Evolutionary conservation across 2,329 filamentous ascomycete genomes (phyloP).

Genomic region (Xylariaceae sp.): DNA sequence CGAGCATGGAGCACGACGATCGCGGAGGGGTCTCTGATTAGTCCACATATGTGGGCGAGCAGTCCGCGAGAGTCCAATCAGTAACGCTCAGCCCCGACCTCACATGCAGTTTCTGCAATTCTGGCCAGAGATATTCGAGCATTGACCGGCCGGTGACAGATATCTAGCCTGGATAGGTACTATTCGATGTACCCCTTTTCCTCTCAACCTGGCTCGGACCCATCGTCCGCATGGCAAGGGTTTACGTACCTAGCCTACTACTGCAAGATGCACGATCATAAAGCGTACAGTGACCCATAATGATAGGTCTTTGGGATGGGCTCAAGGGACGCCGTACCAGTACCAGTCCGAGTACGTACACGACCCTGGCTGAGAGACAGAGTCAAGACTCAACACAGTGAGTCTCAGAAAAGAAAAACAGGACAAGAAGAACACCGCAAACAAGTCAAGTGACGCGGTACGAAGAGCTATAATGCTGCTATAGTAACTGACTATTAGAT

Average conservation of each 20-base stretch:
- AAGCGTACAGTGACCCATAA: conserved; percentile 1
- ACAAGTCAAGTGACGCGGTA: too few species aligned
- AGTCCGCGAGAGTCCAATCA: conserved; percentile 1
- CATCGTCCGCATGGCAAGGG: neutral
- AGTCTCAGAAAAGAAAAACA: too few species aligned
- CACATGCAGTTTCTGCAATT: neutral
- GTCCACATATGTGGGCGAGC: neutral
- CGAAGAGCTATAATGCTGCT: too few species aligned
- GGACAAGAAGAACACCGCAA: too few species aligned
- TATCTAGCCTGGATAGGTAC: neutral
- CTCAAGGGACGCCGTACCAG: neutral
- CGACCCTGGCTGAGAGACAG: too few species aligned
- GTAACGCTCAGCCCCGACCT: neutral
- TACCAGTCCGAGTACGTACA: neutral
- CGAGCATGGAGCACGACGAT: conserved; percentile 9
- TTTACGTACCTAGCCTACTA: neutral
- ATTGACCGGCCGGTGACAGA: conserved; percentile 11
- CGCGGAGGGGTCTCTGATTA: conserved; percentile 2
- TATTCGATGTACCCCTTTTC: conserved; percentile 16
- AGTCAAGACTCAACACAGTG: too few species aligned
- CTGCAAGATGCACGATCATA: conserved; percentile 9
- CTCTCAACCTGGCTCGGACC: conserved; percentile 5
- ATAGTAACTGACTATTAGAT: too few species aligned
- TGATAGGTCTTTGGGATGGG: conserved; percentile 8
- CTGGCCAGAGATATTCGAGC: neutral